phyloP scores from a whole-genome alignment of 2,329 filamentous ascomycete species.

The Phyllosticta ampelicida region DNA sequence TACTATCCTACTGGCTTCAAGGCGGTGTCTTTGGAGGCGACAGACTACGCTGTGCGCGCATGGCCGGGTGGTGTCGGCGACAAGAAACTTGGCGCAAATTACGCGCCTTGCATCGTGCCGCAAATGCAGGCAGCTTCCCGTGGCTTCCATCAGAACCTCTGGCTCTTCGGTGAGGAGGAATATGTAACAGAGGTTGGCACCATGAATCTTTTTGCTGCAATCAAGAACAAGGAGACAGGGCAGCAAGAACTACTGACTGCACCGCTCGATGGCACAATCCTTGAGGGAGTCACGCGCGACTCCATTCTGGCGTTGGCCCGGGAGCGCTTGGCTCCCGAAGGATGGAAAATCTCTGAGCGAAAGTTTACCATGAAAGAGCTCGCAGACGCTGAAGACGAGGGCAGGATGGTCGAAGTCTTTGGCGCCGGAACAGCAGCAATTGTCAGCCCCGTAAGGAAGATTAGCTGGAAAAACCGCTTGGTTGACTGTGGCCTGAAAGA shows the following conservation, averaged over 20 bases:
- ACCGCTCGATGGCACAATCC: conserved; percentile 89
- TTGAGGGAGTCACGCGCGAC: conserved; percentile 90
- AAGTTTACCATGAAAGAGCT: conserved; percentile 89
- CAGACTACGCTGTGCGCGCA: conserved; percentile 89
- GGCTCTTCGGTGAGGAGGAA: conserved; percentile 93
- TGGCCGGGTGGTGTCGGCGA: conserved; percentile 97
- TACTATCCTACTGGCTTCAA: conserved; percentile 99
- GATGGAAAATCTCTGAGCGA: conserved; percentile 80
- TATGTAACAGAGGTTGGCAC: conserved; percentile 96
- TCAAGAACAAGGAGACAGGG: conserved; percentile 77
- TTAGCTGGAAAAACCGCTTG: conserved; percentile 74
- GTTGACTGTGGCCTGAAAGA: conserved; percentile 76
- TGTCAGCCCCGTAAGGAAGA: conserved; percentile 78
- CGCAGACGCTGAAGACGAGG: conserved; percentile 69
- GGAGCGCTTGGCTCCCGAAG: conserved; percentile 71
- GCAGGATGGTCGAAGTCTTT: conserved; percentile 84
- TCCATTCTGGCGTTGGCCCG: conserved; percentile 77
- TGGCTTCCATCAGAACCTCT: conserved; percentile 96
- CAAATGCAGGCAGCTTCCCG: conserved; percentile 84
- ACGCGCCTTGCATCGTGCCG: conserved; percentile 96
- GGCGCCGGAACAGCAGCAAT: conserved; percentile 90
- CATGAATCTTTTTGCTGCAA: conserved; percentile 92
- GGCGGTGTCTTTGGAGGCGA: conserved; percentile 88
- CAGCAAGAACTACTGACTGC: conserved; percentile 91
- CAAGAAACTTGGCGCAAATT: conserved; percentile 98